phyloP scores from a whole-genome alignment of 192 early-diverging fungal species.

The Glomus cerebriforme region DNA sequence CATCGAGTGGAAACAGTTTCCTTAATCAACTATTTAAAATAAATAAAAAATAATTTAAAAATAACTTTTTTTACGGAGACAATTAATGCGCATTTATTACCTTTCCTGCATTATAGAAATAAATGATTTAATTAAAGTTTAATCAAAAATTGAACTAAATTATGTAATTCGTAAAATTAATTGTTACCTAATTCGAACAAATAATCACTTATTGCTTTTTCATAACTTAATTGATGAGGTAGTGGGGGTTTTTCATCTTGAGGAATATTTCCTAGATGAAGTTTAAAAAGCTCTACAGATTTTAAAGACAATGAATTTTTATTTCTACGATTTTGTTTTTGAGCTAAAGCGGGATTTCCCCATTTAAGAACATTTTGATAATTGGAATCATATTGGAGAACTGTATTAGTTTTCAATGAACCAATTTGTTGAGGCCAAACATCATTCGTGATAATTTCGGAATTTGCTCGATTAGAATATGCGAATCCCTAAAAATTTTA shows the following conservation, averaged over 20 bases:
- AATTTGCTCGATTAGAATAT: background rate
- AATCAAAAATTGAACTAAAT: too few relatives aligned
- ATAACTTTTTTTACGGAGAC: background rate
- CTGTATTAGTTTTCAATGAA: slow-evolving; percentile 15
- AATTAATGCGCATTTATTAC: too few relatives aligned
- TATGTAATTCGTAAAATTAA: too few relatives aligned
- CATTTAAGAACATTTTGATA: background rate
- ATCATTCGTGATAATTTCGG: slow-evolving; percentile 5
- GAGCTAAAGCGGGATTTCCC: slow-evolving; percentile 2
- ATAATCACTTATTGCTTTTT: slow-evolving; percentile 55
- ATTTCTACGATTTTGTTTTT: background rate
- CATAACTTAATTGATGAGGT: slow-evolving; percentile 47
- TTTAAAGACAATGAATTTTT: background rate
- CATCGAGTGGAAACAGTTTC: background rate
- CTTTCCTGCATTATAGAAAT: too few relatives aligned
- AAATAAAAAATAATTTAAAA: background rate
- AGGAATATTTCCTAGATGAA: slow-evolving; percentile 44
- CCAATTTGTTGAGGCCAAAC: background rate
- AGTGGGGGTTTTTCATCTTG: slow-evolving; percentile 42
- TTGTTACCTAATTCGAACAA: slow-evolving; percentile 31
- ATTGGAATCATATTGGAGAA: slow-evolving; percentile 6
- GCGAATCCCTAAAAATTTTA: too few relatives aligned
- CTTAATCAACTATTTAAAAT: slow-evolving; percentile 9
- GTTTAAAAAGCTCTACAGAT: slow-evolving; percentile 14
- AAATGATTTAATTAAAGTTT: too few relatives aligned